phyloP scores from a whole-genome alignment of 768 basidiomycete genomes.

The Pleurotus citrinopileatus region DNA sequence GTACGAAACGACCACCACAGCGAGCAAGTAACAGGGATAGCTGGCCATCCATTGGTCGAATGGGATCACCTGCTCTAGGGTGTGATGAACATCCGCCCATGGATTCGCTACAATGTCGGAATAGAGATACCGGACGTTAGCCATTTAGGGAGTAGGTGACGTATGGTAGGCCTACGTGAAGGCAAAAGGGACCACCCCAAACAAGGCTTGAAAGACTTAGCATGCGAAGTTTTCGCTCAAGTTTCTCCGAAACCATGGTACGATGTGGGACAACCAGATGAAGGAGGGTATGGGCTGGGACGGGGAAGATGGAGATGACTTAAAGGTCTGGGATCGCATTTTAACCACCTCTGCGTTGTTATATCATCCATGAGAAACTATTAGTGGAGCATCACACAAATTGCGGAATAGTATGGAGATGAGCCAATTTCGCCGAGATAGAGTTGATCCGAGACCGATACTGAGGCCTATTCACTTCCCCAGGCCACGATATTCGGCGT shows the following conservation, averaged over 20 bases:
- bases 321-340: too few species aligned
- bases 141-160: not conserved
- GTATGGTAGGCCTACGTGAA: not conserved
- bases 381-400: constrained; percentile 1
- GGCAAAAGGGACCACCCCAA: not conserved
- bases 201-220: not conserved
- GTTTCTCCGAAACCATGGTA: constrained; percentile 1
- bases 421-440: not conserved
- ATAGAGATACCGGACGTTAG: not conserved
- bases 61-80: not conserved
- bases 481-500: too few species aligned
- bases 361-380: not conserved
- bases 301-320: not conserved
- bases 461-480: too few species aligned
- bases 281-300: not conserved
- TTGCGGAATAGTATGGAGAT: not conserved
- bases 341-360: too few species aligned
- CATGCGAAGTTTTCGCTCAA: constrained; percentile 4
- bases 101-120: constrained; percentile 7
- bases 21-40: not conserved
- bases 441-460: constrained; percentile 1
- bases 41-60: not conserved
- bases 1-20: not conserved
- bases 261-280: not conserved
- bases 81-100: not conserved